Percentiles rank a stretch among this genome's conserved stretches.
phyloP scores from a whole-genome alignment of 768 basidiomycete species.

The Russula earlei region DNA sequence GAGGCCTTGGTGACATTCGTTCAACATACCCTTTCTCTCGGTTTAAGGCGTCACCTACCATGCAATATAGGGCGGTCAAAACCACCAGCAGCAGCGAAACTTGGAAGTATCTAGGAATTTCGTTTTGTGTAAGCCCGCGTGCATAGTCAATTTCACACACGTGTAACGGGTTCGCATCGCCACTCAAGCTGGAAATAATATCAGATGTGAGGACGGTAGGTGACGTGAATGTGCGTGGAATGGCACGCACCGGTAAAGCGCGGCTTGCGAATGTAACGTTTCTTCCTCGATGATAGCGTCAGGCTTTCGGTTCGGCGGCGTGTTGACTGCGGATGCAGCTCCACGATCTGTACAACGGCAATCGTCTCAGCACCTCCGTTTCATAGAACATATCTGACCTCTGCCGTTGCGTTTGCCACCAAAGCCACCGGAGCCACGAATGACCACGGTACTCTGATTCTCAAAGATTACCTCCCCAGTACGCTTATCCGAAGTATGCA shows the following conservation, averaged over 20 bases:
- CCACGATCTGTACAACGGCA: constrained; percentile 61
- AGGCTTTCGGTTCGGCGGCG: constrained; percentile 70
- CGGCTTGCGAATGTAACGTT: constrained; percentile 75
- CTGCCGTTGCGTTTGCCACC: constrained; percentile 80
- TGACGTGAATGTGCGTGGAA: background rate
- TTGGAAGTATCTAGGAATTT: constrained; percentile 64
- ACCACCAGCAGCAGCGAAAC: constrained; percentile 91
- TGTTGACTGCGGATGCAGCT: constrained; percentile 72
- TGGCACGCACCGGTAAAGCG: constrained; percentile 68
- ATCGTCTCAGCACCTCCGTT: background rate
- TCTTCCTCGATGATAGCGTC: constrained; percentile 86
- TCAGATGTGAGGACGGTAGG: background rate
- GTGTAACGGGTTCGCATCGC: constrained; percentile 87
- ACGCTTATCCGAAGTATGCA: constrained; percentile 70
- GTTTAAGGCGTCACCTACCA: constrained; percentile 28
- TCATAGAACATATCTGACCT: constrained; percentile 38
- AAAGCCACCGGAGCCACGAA: constrained; percentile 93
- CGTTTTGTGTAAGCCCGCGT: background rate
- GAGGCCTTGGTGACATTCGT: constrained; percentile 38
- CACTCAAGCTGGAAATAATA: constrained; percentile 66
- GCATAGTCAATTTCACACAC: constrained; percentile 32
- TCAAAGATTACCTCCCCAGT: constrained; percentile 81
- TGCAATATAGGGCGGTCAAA: constrained; percentile 87
- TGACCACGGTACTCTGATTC: constrained; percentile 85
- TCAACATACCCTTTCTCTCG: background rate